Percentiles rank a stretch among this genome's conserved stretches.
Evolutionary conservation across 1,139 yeast genomes (phyloP).

Genomic region (Pneumocystis oryctolagi): DNA sequence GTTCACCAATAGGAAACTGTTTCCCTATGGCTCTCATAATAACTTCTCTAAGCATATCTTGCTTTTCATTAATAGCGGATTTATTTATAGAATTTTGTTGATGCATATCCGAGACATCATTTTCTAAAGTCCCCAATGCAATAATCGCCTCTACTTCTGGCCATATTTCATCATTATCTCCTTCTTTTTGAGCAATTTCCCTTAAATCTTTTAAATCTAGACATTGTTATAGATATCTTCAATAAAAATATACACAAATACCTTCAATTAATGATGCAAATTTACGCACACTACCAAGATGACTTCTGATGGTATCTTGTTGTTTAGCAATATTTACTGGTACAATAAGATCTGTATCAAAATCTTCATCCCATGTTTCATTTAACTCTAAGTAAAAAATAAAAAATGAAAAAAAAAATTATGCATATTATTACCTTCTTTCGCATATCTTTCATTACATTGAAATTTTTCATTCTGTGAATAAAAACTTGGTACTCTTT

Average conservation of each 20-base stretch:
- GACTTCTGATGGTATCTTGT: conserved; percentile 1
- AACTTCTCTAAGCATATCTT: background rate
- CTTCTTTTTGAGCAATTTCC: background rate
- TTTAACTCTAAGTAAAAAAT: background rate
- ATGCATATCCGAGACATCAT: background rate
- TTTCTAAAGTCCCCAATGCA: background rate
- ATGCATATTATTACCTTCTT: background rate
- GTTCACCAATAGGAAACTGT: background rate
- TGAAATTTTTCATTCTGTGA: background rate
- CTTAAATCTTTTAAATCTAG: background rate
- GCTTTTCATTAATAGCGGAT: background rate
- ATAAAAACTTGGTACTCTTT: background rate
- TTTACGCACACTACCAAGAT: conserved; percentile 1
- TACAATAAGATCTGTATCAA: background rate
- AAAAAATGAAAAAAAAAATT: background rate
- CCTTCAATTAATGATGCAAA: conserved; percentile 2
- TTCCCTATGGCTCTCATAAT: background rate
- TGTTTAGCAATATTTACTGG: background rate
- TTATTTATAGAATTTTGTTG: background rate
- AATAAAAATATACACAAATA: background rate
- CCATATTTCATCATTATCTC: background rate
- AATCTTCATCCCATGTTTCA: conserved; percentile 3
- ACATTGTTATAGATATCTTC: background rate
- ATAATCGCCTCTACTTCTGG: background rate
- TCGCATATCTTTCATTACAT: background rate